Base-by-base conservation (phyloP, 805 yeast genomes). In the Pichia occidentalis region DNA sequence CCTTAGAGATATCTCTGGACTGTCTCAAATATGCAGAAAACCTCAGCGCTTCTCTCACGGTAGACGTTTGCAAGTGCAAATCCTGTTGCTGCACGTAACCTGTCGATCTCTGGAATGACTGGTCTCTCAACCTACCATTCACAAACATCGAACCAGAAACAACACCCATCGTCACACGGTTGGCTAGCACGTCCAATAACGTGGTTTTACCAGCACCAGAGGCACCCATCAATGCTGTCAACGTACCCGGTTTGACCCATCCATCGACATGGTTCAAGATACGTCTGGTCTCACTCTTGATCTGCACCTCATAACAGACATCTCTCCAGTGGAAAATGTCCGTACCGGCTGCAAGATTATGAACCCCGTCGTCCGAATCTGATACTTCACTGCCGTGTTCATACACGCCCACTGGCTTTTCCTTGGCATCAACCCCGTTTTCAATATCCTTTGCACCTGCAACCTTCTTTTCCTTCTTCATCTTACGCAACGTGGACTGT, bases 161-260 rank as follows among this genome's bases (percentile, higher is more conserved):
- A 24, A 70, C 71, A 56, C 82, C 82, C 57, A 65, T 64, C 27
- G 71, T 68, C 43, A 69, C 64, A 56, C 80, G 62, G 48, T 70
- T 73, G 30, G 78, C 71, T 40, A 73, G 58, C 16, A 67, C 67
- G 53, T 74, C 75, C 47, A 74, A 61, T 37, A 74, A 56, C 9
- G 79, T 74, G 9, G 79, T 74, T 48, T 74, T 74, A 52, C 80
- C 79, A 21, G 78, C 78, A 53, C 80, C 79, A n/a, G 79, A 72
- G 33, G 73, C 77, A 47, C 80, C 80, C 77, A 74, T 72, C 21
- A 74, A 54, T 10, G 92, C 92, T 36, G 90, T 83, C 53, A 83
- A 63, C 32, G 86, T 80, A 47, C 88, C 88, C 8, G 88, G 88
- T 53, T 80, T 79, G 29, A 82, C 87, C 83, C 85, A 82, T 34